phyloP scores from a whole-genome alignment of 164 flowering plant genomes.

The Cinnamomum micranthum region DNA sequence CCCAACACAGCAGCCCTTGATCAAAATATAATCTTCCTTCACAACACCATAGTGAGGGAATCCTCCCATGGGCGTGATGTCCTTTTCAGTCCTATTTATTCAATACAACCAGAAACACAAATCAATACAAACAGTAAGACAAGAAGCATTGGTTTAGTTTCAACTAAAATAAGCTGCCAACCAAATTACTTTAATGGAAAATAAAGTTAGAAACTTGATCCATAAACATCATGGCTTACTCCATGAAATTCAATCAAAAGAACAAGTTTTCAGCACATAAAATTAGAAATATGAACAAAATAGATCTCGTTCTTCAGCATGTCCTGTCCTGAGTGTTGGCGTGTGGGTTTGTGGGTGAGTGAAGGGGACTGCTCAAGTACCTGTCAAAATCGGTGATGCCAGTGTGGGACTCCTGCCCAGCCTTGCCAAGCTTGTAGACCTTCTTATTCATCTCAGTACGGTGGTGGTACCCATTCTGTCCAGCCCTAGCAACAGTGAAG shows the following conservation, averaged over 20 bases:
- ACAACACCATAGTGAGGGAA: slow-evolving; percentile 22
- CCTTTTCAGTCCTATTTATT: slow-evolving; percentile 16
- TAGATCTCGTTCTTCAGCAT: no score
- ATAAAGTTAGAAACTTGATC: no score
- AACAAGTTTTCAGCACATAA: not conserved
- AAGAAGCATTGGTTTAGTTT: not conserved
- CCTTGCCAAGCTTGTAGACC: slow-evolving; percentile 17
- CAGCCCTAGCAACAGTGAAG: slow-evolving; percentile 17
- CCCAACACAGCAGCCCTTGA: slow-evolving; percentile 19
- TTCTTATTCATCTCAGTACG: slow-evolving; percentile 17
- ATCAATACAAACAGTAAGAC: not conserved
- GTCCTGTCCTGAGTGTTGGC: no score
- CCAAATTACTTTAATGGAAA: not conserved
- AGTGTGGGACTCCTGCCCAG: slow-evolving; percentile 11
- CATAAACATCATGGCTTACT: not conserved
- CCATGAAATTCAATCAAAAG: not conserved
- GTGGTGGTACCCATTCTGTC: slow-evolving; percentile 15
- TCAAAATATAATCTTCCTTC: slow-evolving; percentile 15
- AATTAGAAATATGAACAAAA: no score
- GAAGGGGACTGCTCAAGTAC: not conserved
- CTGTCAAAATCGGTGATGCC: slow-evolving; percentile 13
- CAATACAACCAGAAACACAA: not conserved
- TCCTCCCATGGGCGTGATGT: slow-evolving; percentile 18
- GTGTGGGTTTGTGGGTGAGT: no score
- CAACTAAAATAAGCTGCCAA: not conserved